These are phyloP conservation scores for Piper longum DNA, from an alignment of 164 flowering plant genomes.

Conservation along the genomic window DNA sequence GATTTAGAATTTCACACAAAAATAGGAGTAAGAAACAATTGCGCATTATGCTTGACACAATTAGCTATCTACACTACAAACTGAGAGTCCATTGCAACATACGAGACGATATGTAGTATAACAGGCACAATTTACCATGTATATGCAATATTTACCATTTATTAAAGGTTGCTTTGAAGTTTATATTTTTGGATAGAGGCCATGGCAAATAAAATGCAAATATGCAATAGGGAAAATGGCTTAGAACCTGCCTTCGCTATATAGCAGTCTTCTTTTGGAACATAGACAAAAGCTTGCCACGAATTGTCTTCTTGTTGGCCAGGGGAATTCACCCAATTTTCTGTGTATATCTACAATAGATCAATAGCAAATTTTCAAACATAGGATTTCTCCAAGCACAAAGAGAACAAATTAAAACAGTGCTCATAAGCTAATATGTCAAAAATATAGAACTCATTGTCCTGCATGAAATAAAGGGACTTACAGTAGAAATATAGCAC, in stretches of 20 bases:
- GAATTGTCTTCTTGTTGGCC: constrained; percentile 88
- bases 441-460: background rate
- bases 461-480: constrained; percentile 11
- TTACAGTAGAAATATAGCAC: constrained; percentile 89
- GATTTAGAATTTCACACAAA: constrained; percentile 31
- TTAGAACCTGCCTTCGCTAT: constrained; percentile 55
- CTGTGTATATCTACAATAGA: constrained; percentile 81
- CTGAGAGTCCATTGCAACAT: too few species aligned
- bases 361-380: background rate
- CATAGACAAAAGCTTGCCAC: constrained; percentile 89
- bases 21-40: background rate
- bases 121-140: too few species aligned
- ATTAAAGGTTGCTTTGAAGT: background rate
- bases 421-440: background rate
- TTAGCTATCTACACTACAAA: too few species aligned
- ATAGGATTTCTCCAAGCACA: background rate
- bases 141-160: background rate
- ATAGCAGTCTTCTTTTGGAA: constrained; percentile 79
- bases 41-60: background rate
- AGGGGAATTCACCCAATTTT: constrained; percentile 95
- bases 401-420: too few species aligned
- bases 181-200: too few species aligned
- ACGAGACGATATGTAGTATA: too few species aligned
- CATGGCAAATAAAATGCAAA: background rate
- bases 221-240: background rate